Percentiles rank a stretch among this genome's conserved stretches.
Evolutionary conservation across 2,329 filamentous ascomycete species (phyloP).

Genomic region (Diaporthe sp.): DNA sequence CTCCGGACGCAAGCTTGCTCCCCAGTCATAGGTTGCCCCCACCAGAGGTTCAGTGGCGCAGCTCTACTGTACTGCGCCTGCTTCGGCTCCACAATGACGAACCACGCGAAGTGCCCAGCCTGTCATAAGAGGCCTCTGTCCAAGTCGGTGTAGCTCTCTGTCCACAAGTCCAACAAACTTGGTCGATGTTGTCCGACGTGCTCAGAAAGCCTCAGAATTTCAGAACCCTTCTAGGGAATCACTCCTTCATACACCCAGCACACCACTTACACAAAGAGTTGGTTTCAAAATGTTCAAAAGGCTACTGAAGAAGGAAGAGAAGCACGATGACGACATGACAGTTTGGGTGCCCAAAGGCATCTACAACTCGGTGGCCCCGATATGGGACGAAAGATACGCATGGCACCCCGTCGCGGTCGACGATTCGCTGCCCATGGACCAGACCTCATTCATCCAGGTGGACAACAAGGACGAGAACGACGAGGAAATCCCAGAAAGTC

Average conservation of each 20-base stretch:
- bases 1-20: conserved; percentile 3
- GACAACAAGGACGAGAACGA: background rate
- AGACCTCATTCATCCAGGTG: conserved; percentile 8
- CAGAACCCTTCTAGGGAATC: background rate
- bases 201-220: background rate
- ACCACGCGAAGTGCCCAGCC: conserved; percentile 2
- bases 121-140: conserved; percentile 13
- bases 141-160: background rate
- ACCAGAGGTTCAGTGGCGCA: background rate
- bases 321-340: conserved; percentile 16
- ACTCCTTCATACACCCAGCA: background rate
- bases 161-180: background rate
- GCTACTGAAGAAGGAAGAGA: conserved; percentile 16
- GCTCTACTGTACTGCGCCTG: background rate
- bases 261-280: background rate
- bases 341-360: conserved; percentile 14
- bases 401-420: conserved; percentile 6
- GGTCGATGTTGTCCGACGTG: background rate
- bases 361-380: conserved; percentile 9
- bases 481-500: background rate
- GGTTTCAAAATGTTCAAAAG: background rate
- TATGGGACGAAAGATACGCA: conserved; percentile 16
- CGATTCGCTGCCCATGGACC: conserved; percentile 3
- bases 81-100: conserved; percentile 6
- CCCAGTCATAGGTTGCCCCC: background rate